Conservation (phyloP, 2,329 filamentous ascomycete species). For the Dothistroma septosporum region DNA sequence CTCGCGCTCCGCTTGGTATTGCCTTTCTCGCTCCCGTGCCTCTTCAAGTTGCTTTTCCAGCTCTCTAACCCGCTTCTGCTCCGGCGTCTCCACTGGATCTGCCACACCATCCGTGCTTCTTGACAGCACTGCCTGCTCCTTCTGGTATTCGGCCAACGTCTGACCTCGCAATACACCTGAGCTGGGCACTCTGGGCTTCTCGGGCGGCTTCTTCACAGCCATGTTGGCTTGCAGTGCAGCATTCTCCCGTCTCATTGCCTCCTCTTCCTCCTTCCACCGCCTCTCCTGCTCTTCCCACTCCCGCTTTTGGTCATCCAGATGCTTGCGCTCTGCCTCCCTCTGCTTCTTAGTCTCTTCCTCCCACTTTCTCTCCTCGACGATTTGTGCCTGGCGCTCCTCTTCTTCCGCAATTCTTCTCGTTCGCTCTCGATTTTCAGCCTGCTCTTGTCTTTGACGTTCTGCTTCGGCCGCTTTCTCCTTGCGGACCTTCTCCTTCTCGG, state of each 20-base stretch:
- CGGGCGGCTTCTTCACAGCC: constrained; percentile 63
- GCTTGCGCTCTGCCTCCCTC: constrained; percentile 56
- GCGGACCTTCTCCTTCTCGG: constrained; percentile 73
- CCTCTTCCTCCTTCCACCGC: constrained; percentile 73
- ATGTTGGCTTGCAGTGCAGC: constrained; percentile 62
- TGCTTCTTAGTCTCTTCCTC: constrained; percentile 60
- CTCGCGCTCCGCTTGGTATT: constrained; percentile 60
- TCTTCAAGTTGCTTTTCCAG: constrained; percentile 69
- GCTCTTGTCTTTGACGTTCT: constrained; percentile 46
- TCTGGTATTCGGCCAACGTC: constrained; percentile 80
- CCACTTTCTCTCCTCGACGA: constrained; percentile 64
- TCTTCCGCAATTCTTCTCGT: constrained; percentile 48
- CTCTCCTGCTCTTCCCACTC: constrained; percentile 73
- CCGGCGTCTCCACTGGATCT: constrained; percentile 42
- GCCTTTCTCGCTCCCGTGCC: constrained; percentile 62
- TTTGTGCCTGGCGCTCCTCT: constrained; percentile 59
- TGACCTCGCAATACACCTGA: constrained; percentile 68
- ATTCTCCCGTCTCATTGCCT: constrained; percentile 67
- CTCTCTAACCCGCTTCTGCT: constrained; percentile 69
- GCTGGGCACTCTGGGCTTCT: constrained; percentile 40
- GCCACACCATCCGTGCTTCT: constrained; percentile 34
- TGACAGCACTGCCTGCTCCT: constrained; percentile 53
- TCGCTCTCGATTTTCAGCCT: constrained; percentile 50
- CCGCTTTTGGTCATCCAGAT: constrained; percentile 64
- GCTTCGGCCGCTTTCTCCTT: constrained; percentile 55